Percentiles rank a stretch among this genome's conserved stretches.
phyloP scores from a whole-genome alignment of 257 asterid species.

The Lycium ferocissimum region DNA sequence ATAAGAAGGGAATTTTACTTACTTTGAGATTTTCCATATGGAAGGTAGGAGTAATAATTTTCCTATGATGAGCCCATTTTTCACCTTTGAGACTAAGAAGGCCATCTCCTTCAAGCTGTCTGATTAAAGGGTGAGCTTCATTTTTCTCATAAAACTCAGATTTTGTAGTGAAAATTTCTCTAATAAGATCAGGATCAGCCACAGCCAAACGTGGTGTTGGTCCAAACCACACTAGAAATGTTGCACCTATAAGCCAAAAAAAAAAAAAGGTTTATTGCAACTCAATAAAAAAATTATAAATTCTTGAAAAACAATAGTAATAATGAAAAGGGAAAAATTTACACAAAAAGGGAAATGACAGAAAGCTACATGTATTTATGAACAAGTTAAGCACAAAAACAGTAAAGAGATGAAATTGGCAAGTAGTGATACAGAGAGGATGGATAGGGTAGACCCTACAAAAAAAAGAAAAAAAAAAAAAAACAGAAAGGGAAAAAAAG shows the following conservation, averaged over 20 bases:
- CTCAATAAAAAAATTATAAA: background rate
- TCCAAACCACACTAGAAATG: conserved; percentile 59
- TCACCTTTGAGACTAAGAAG: conserved; percentile 56
- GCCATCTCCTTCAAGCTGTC: conserved; percentile 59
- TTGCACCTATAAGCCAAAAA: conserved; percentile 41
- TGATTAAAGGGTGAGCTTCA: conserved; percentile 54
- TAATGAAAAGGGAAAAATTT: conserved; percentile 2
- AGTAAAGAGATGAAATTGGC: background rate
- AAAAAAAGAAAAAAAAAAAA: conserved; percentile 15
- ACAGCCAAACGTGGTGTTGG: conserved; percentile 57
- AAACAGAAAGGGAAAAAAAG: conserved; percentile 23
- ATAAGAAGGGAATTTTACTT: conserved; percentile 26
- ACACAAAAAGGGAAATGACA: conserved; percentile 24
- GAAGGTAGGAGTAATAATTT: conserved; percentile 59
- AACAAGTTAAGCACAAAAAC: conserved; percentile 19
- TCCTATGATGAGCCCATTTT: conserved; percentile 60
- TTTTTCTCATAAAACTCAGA: conserved; percentile 56
- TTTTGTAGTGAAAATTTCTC: conserved; percentile 54
- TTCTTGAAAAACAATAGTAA: background rate
- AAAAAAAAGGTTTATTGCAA: background rate
- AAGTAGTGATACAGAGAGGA: conserved; percentile 28
- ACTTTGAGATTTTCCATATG: conserved; percentile 60
- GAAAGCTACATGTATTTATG: conserved; percentile 23
- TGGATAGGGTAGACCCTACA: conserved; percentile 49
- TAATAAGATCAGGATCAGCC: conserved; percentile 56